These are phyloP conservation scores for Citrus australasica DNA, from an alignment of 345 rosid species.

Conservation along the genomic window DNA sequence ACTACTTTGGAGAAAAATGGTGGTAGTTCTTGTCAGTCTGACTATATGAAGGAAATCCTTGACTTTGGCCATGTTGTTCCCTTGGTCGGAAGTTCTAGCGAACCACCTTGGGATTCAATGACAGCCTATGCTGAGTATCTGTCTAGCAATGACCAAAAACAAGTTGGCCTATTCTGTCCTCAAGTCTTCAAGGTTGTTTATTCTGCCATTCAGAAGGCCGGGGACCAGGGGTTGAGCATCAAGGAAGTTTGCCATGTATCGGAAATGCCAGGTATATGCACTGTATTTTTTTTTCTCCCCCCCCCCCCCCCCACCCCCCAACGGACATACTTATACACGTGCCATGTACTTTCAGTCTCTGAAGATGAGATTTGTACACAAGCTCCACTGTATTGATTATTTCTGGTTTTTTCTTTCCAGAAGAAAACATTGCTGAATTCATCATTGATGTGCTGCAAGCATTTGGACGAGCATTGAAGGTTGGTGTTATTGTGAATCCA, in stretches of 20 bases:
- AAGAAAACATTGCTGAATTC: constrained; percentile 34
- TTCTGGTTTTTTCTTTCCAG: constrained; percentile 41
- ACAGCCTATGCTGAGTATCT: constrained; percentile 48
- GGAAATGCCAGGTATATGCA: constrained; percentile 40
- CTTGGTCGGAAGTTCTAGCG: constrained; percentile 33
- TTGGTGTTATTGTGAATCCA: constrained; percentile 31
- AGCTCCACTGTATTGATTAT: constrained; percentile 17
- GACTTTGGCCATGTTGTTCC: constrained; percentile 31
- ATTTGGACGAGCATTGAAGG: constrained; percentile 83
- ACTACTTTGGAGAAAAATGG: constrained; percentile 18
- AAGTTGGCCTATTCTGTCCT: constrained; percentile 35
- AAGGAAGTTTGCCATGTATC: constrained; percentile 51
- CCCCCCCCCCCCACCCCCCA: background rate
- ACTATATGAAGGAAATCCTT: constrained; percentile 33
- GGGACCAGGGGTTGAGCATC: constrained; percentile 87
- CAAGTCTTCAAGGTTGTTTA: constrained; percentile 50
- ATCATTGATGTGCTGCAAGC: constrained; percentile 69
- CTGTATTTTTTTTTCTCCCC: background rate
- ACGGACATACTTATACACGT: background rate
- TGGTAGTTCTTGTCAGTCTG: constrained; percentile 28
- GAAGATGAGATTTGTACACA: background rate
- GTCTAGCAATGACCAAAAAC: constrained; percentile 29
- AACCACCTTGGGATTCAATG: constrained; percentile 80
- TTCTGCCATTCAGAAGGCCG: constrained; percentile 73
- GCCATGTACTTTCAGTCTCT: background rate